These are phyloP conservation scores for Hippophae tibetana DNA, from an alignment of 306 rosid species.

Conservation along the genomic window DNA sequence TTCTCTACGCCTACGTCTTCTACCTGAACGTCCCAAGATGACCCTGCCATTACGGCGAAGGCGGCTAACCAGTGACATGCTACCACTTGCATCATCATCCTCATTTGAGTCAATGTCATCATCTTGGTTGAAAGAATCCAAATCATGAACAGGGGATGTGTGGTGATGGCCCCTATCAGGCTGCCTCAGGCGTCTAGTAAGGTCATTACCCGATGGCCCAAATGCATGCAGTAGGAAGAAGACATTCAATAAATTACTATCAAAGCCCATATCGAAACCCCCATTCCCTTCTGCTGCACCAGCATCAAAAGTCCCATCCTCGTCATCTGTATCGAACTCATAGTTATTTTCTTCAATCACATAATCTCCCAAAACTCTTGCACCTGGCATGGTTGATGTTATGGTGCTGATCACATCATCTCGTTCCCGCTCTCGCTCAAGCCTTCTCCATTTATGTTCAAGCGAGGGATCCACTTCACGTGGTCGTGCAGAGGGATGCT, in stretches of 20 bases:
- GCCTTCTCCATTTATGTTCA: slow-evolving; percentile 95
- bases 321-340: slow-evolving; percentile 51
- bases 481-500: slow-evolving; percentile 84
- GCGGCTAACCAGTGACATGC: slow-evolving; percentile 66
- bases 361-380: slow-evolving; percentile 88
- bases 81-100: slow-evolving; percentile 29
- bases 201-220: slow-evolving; percentile 52
- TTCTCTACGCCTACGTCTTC: slow-evolving; percentile 78
- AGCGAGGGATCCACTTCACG: slow-evolving; percentile 70
- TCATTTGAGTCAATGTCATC: slow-evolving; percentile 20
- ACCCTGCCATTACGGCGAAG: slow-evolving; percentile 59
- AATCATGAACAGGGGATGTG: slow-evolving; percentile 29
- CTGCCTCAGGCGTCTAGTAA: slow-evolving; percentile 47
- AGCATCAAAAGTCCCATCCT: slow-evolving; percentile 42
- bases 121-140: slow-evolving; percentile 49
- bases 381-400: slow-evolving; percentile 82
- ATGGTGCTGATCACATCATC: slow-evolving; percentile 96
- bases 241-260: slow-evolving; percentile 63
- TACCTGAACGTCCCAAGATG: slow-evolving; percentile 59
- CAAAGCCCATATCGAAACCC: slow-evolving; percentile 57
- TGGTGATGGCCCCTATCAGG: slow-evolving; percentile 37
- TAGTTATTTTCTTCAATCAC: slow-evolving; percentile 69
- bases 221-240: slow-evolving; percentile 81
- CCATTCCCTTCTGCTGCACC: slow-evolving; percentile 49
- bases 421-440: slow-evolving; percentile 84